phyloP scores from a whole-genome alignment of 306 rosid genomes.

The Arachis hypogaea region DNA sequence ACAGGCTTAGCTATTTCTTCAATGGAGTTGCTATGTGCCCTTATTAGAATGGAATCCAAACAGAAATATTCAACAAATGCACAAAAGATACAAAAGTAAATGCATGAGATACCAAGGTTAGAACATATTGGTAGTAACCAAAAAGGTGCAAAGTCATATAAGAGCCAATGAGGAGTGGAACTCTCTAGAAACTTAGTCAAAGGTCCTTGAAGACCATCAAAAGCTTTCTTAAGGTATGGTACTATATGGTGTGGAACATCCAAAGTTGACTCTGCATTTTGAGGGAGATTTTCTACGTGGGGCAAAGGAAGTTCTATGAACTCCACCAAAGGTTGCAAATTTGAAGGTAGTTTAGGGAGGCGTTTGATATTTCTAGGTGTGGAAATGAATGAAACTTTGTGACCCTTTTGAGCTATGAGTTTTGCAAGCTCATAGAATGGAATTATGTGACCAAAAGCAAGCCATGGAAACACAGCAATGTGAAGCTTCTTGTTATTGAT shows the following conservation, averaged over 20 bases:
- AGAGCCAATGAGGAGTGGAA: constrained; percentile 14
- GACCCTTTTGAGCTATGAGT: too few species aligned
- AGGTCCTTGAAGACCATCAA: constrained; percentile 38
- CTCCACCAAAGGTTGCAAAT: constrained; percentile 1
- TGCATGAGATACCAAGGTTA: constrained; percentile 2
- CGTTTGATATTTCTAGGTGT: too few species aligned
- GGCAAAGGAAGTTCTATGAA: constrained; percentile 35
- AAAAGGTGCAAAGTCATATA: constrained; percentile 4
- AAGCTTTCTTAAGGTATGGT: constrained; percentile 28
- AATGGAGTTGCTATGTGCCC: not conserved
- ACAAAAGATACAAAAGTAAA: not conserved
- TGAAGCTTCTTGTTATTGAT: not conserved
- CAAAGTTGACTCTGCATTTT: not conserved
- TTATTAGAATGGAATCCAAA: not conserved
- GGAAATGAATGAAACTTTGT: too few species aligned
- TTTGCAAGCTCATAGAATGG: too few species aligned
- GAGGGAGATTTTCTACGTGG: not conserved
- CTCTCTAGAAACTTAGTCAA: constrained; percentile 6
- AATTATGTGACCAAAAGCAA: too few species aligned
- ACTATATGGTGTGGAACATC: not conserved
- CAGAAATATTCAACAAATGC: not conserved
- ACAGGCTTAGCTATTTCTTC: constrained; percentile 1
- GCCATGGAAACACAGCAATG: not conserved
- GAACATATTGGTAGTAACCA: constrained; percentile 6
- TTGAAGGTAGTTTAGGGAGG: too few species aligned